A percentile compares a stretch with the other conserved stretches of the same genome.
phyloP scores from a whole-genome alignment of 257 asterid species.

The Capsicum rhomboideum region DNA sequence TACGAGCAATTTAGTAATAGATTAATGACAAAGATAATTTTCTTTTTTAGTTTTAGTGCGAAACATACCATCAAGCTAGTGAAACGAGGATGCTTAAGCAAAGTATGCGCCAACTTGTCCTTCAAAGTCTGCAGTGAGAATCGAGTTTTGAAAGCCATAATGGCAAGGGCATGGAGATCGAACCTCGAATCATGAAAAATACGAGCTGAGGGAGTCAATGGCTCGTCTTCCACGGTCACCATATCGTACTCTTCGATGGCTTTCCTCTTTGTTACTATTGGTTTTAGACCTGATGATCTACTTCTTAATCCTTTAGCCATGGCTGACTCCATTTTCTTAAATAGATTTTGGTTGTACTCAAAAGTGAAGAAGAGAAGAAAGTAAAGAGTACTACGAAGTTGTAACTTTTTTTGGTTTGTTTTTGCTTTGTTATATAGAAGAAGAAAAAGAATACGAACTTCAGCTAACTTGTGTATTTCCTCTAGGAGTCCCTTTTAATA shows the following conservation, averaged over 20 bases:
- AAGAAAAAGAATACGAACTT: too few relatives aligned
- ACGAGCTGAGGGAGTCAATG: conserved; percentile 25
- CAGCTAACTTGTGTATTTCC: too few relatives aligned
- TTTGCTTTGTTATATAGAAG: too few relatives aligned
- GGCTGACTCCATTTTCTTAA: background rate
- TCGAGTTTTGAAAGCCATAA: conserved; percentile 4
- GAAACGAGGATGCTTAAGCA: conserved; percentile 32
- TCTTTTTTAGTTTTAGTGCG: too few relatives aligned
- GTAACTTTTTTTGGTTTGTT: too few relatives aligned
- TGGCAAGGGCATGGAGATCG: conserved; percentile 12
- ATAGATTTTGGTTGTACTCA: too few relatives aligned
- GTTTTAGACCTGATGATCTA: background rate
- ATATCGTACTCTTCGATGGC: background rate
- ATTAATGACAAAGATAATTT: too few relatives aligned
- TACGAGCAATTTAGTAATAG: too few relatives aligned
- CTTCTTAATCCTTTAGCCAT: background rate
- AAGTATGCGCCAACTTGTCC: conserved; percentile 4
- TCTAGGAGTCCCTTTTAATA: too few relatives aligned
- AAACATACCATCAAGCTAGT: conserved; percentile 27
- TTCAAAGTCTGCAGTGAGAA: conserved; percentile 8
- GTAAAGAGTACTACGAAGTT: too few relatives aligned
- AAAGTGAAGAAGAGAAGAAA: too few relatives aligned
- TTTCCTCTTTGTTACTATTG: background rate
- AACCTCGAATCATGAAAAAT: conserved; percentile 25
- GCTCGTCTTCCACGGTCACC: conserved; percentile 9